Conservation (phyloP, 345 rosid species). For the Dipteronia sinensis region DNA sequence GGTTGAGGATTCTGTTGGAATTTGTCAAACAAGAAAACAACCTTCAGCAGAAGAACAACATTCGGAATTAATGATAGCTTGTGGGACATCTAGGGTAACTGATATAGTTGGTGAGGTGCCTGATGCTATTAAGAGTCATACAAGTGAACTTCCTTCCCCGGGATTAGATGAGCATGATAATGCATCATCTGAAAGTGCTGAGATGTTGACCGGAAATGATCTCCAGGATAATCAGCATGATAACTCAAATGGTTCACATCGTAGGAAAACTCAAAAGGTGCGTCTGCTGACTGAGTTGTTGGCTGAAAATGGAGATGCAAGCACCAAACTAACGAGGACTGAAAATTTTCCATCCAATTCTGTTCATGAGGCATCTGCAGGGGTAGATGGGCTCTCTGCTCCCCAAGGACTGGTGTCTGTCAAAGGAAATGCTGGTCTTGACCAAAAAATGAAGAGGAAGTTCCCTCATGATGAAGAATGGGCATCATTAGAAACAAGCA, state of each 20-base stretch:
- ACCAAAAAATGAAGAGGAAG: constrained; percentile 62
- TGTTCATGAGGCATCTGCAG: constrained; percentile 33
- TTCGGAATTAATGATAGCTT: constrained; percentile 25
- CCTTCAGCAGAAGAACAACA: constrained; percentile 25
- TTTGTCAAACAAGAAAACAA: constrained; percentile 27
- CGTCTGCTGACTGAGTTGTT: constrained; percentile 79
- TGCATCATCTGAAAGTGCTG: constrained; percentile 61
- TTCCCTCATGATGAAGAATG: constrained; percentile 43
- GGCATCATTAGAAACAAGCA: constrained; percentile 34
- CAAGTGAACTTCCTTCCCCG: constrained; percentile 33
- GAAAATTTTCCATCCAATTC: constrained; percentile 39
- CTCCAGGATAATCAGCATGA: constrained; percentile 28
- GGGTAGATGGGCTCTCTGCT: constrained; percentile 25
- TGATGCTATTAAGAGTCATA: constrained; percentile 31
- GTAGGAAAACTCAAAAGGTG: constrained; percentile 64
- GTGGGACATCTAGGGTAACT: constrained; percentile 33
- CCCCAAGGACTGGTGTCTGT: constrained; percentile 22
- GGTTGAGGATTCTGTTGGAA: constrained; percentile 22
- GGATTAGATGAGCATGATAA: constrained; percentile 41
- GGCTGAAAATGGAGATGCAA: constrained; percentile 40
- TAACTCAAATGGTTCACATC: constrained; percentile 46
- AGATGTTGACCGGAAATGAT: constrained; percentile 32
- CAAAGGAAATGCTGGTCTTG: constrained; percentile 27
- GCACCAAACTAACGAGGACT: constrained; percentile 22
- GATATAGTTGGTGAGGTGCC: constrained; percentile 36